Base-by-base conservation (phyloP, 2,329 filamentous ascomycete genomes). In the Curvularia sp. region DNA sequence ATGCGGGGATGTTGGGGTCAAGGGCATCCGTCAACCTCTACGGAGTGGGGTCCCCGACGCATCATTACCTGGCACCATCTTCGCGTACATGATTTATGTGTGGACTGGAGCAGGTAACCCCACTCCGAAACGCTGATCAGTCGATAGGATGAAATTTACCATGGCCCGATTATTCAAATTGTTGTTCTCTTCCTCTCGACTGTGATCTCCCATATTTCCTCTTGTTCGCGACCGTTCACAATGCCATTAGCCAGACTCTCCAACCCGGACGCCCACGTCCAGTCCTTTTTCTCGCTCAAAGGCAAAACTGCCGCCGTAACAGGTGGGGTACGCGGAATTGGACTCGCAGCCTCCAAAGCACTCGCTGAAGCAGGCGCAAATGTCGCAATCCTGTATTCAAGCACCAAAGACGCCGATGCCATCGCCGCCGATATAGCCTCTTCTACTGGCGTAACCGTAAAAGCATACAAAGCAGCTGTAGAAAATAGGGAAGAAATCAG, bases 261-360 rank as follows among this genome's bases (percentile, higher is more conserved):
- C 18, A 52, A 56, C 9, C 31, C 60, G 22, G 54, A 63, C 42
- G 44, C 49, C 20, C 53, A 55, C 15, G 61, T 65, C 26, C 53
- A 43, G 1, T 46, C 57, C 5, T 52, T 61, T 35, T 67, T 67
- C 55, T 64, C 58, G 13, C 57, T 65, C 13, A 55, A 72, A 53
- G 75, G 69, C 55, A 77, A 77, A 62, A 73, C 75, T 8, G 73
- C 78, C 30, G 68, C 77, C 41, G 68, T 79, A 33, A 79, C 78
- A 20, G 77, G 78, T 42, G 77, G 76, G 20, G 75, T 73, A 8
- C 77, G 86, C 63, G 86, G 86, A 60, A 84, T 89, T 63, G 87
- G 86, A 0, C 57, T 63, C n/a, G 48, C 57, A 2, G 67, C 66
- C 5, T 65, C 62, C 12, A 58, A 62, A 47, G 67, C 60, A 12